Percentiles rank a stretch among this genome's conserved stretches.
Conservation (phyloP, 768 basidiomycete genomes). For the Agaricus sinodeliciosus region DNA sequence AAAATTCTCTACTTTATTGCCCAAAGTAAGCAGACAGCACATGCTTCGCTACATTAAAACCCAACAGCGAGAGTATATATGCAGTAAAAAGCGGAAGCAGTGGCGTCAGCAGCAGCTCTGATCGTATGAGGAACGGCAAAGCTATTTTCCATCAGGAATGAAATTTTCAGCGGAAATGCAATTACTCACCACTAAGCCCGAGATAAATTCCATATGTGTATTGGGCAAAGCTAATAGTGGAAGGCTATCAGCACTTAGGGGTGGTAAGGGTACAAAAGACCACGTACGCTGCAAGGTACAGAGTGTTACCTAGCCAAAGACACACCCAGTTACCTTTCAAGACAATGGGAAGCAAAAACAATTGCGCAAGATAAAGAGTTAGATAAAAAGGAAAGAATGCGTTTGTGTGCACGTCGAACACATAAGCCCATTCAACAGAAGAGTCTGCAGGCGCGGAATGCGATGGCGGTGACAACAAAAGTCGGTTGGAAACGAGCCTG, state of each 20-base stretch:
- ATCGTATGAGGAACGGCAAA: conserved; percentile 88
- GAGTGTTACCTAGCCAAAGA: conserved; percentile 85
- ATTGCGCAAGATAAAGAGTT: conserved; percentile 82
- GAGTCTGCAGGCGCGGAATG: conserved; percentile 67
- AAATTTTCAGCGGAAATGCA: not conserved
- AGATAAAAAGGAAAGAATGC: conserved; percentile 94
- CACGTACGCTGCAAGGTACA: conserved; percentile 80
- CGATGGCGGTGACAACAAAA: conserved; percentile 64
- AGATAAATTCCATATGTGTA: conserved; percentile 91
- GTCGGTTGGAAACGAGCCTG: conserved; percentile 68
- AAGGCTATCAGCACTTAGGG: conserved; percentile 1
- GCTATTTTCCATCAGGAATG: conserved; percentile 37
- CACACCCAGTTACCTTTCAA: conserved; percentile 90
- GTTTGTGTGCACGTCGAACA: conserved; percentile 95
- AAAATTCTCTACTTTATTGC: conserved; percentile 9
- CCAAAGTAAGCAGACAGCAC: conserved; percentile 76
- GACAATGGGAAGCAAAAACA: conserved; percentile 80
- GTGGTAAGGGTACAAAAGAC: not conserved
- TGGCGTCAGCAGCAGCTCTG: conserved; percentile 87
- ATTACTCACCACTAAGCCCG: conserved; percentile 65
- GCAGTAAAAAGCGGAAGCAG: conserved; percentile 80
- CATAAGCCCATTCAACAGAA: conserved; percentile 86
- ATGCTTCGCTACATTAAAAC: conserved; percentile 85
- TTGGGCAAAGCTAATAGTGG: conserved; percentile 59
- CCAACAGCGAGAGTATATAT: conserved; percentile 81